phyloP scores from a whole-genome alignment of 2,329 filamentous ascomycete genomes.

The Helicocarpus griseus region DNA sequence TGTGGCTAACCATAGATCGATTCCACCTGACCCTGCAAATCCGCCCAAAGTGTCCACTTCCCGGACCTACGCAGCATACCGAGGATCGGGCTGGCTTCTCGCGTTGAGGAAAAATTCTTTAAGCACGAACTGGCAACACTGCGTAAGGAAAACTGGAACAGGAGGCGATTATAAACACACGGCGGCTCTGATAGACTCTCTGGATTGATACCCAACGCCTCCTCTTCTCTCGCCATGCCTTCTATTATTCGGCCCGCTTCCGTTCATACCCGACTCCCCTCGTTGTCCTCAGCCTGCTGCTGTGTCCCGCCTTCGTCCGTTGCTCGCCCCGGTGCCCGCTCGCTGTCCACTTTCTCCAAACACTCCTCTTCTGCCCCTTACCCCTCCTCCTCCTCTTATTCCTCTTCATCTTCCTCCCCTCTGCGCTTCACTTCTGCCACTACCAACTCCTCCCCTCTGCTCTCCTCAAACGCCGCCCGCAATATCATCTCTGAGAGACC shows the following conservation, averaged over 20 bases:
- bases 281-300: no score
- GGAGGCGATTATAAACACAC: not conserved
- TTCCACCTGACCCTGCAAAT: slow-evolving; percentile 1
- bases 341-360: slow-evolving; percentile 9
- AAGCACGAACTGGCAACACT: no score
- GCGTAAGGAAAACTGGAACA: not conserved
- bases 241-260: slow-evolving; percentile 30
- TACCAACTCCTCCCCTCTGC: no score
- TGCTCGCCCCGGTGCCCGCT: slow-evolving; percentile 3
- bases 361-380: slow-evolving; percentile 12
- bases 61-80: not conserved
- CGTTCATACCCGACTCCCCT: slow-evolving; percentile 29
- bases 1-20: not conserved
- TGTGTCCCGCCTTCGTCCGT: slow-evolving; percentile 13
- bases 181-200: slow-evolving; percentile 7
- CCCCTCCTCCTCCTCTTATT: slow-evolving; percentile 15
- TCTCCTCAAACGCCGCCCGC: slow-evolving; percentile 2
- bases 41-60: not conserved
- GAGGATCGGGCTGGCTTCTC: no score
- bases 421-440: slow-evolving; percentile 2
- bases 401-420: slow-evolving; percentile 18
- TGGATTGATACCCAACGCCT: slow-evolving; percentile 7
- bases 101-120: no score
- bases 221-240: slow-evolving; percentile 20
- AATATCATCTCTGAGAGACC: slow-evolving; percentile 1